Conservation (phyloP, 148 eudicot species). For the Dianthus caryophyllus region DNA sequence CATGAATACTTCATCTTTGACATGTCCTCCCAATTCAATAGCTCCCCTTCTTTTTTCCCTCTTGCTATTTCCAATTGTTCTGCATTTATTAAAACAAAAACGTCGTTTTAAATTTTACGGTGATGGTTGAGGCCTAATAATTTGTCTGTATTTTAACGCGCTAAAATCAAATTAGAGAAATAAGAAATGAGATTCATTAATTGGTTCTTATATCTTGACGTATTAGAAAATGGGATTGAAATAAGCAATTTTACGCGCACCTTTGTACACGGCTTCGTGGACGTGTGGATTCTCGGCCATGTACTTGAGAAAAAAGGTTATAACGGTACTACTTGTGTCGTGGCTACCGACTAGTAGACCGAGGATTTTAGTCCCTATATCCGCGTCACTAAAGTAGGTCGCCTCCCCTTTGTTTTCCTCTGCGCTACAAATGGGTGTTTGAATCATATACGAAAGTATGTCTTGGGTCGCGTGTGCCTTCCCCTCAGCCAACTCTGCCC, state of each 20-base stretch:
- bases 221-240: too few species aligned
- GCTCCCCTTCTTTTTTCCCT: conserved; percentile 16
- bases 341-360: conserved; percentile 26
- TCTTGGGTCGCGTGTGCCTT: conserved; percentile 24
- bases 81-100: too few species aligned
- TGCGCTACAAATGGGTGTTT: neutral
- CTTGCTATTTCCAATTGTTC: conserved; percentile 29
- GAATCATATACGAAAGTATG: conserved; percentile 25
- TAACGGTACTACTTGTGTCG: conserved; percentile 27
- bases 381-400: conserved; percentile 12
- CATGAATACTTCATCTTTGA: conserved; percentile 33
- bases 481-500: conserved; percentile 16
- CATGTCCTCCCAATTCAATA: conserved; percentile 27
- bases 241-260: neutral
- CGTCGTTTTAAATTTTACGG: too few species aligned
- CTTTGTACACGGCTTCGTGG: conserved; percentile 23
- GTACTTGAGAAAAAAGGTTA: conserved; percentile 25
- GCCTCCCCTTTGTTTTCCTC: conserved; percentile 9
- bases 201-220: too few species aligned
- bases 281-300: conserved; percentile 28
- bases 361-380: conserved; percentile 21
- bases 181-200: too few species aligned
- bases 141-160: too few species aligned
- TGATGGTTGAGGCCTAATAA: too few species aligned
- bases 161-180: too few species aligned